Base-by-base conservation (phyloP, 2,329 filamentous ascomycete species). In the Talaromyces amestolkiae region DNA sequence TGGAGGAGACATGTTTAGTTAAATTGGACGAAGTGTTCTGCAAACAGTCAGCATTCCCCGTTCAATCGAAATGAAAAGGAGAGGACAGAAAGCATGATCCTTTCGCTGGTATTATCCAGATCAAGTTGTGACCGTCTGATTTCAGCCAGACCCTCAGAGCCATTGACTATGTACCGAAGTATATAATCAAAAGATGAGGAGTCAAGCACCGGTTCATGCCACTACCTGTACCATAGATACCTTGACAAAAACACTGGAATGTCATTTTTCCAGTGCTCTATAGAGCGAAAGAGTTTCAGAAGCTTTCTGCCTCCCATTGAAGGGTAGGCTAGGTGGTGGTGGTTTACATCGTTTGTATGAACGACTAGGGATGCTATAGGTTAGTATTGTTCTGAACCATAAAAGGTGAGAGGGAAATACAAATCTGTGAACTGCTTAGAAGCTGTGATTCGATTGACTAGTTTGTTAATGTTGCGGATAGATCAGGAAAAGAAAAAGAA, bases 21-120 rank as follows among this genome's bases (percentile, higher is more conserved):
- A 68, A 74, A 72, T 68, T 72, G 72, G 56, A 70, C 70, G 72
- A 61, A 9, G n/a, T 37, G 64, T 61, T 43, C 72, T 73, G 69
- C 70, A 68, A 73, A 74, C 74, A 81, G 74, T 74, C 74, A 77
- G 69, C 75, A 78, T 81, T 80, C 72, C 73, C 69, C 69, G 10
- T 24, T 10, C 4, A 41, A 51, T 58, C 64, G 67, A 69, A 33
- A 27, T 24, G 6, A 72, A 74, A 73, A 71, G 69, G 74, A 72
- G 76, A 76, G 73, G 77, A 81, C 80, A 82, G 82, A 85, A 86
- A 86, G 91, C 92, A 96, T 96, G 92, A 95, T 96, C 90, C 93
- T 96, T 95, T 93, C 93, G 93, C 93, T 93, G 91, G 92, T 92
- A 95, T 95, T 94, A 94, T 93, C 92, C 91, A 92, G 91, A 93